These are phyloP conservation scores for Fusarium miscanthi DNA, from an alignment of 2,329 filamentous ascomycete genomes.

Conservation along the genomic window DNA sequence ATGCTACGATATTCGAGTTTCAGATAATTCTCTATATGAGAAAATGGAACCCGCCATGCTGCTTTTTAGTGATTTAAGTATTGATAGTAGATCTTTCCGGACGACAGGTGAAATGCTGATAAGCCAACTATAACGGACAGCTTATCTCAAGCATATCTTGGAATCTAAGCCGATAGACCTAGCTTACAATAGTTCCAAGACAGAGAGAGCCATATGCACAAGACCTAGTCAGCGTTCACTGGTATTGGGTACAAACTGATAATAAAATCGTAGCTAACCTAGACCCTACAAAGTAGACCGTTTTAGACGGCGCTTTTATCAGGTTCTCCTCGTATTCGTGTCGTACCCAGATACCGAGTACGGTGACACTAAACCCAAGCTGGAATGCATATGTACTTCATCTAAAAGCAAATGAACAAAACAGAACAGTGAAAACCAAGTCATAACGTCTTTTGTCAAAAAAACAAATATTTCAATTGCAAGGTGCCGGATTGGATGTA, in stretches of 20 bases:
- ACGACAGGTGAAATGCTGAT: neutral
- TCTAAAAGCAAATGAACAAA: neutral
- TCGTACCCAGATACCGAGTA: neutral
- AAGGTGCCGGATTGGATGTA: conserved; percentile 21
- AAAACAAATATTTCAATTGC: conserved; percentile 7
- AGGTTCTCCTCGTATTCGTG: neutral
- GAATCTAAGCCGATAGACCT: neutral
- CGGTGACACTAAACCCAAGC: neutral
- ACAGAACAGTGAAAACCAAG: neutral
- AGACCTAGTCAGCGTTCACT: neutral
- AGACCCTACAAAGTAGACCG: neutral
- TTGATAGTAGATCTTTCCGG: no score
- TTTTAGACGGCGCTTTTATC: neutral
- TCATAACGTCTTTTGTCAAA: neutral
- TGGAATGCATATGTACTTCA: neutral
- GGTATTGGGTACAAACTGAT: neutral
- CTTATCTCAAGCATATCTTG: neutral
- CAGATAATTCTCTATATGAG: no score
- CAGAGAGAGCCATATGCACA: neutral
- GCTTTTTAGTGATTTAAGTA: neutral
- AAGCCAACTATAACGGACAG: neutral
- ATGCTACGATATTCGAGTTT: neutral
- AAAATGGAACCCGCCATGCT: neutral
- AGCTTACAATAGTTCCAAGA: neutral
- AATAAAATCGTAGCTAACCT: neutral